Percentiles rank a stretch among this genome's conserved stretches.
These are phyloP conservation scores for Candida taoyuanica DNA, from an alignment of 805 yeast genomes.

Conservation along the genomic window DNA sequence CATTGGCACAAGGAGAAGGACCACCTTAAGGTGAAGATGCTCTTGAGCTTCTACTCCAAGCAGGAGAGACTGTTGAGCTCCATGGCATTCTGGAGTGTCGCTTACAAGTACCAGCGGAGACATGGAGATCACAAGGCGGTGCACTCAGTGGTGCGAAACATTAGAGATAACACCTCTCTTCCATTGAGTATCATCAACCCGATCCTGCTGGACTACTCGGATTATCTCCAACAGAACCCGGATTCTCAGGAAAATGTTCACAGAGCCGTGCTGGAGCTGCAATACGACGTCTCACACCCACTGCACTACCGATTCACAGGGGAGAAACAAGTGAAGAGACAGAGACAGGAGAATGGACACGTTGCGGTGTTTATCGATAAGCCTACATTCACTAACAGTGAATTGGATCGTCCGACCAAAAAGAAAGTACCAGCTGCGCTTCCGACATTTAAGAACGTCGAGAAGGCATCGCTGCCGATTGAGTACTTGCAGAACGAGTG, in stretches of 20 bases:
- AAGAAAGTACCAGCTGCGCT: slow-evolving; percentile 29
- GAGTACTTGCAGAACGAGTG: slow-evolving; percentile 31
- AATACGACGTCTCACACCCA: slow-evolving; percentile 30
- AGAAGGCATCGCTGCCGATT: slow-evolving; percentile 49
- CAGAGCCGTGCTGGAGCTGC: slow-evolving; percentile 20
- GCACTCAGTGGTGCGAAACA: slow-evolving; percentile 38
- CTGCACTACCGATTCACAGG: slow-evolving; percentile 20
- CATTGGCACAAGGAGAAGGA: slow-evolving; percentile 29
- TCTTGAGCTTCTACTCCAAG: slow-evolving; percentile 26
- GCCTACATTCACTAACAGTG: slow-evolving; percentile 40
- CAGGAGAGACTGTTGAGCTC: slow-evolving; percentile 33
- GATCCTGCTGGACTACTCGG: slow-evolving; percentile 34
- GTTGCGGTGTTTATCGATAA: slow-evolving; percentile 32
- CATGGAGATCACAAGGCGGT: slow-evolving; percentile 42
- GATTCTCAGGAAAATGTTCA: slow-evolving; percentile 22
- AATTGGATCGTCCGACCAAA: slow-evolving; percentile 23
- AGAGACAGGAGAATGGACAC: slow-evolving; percentile 32
- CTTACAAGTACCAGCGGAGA: slow-evolving; percentile 47
- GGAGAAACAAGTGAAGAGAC: slow-evolving; percentile 13
- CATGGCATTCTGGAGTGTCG: slow-evolving; percentile 51
- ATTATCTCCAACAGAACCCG: slow-evolving; percentile 30
- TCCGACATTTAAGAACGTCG: slow-evolving; percentile 62
- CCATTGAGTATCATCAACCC: slow-evolving; percentile 46
- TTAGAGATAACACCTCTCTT: slow-evolving; percentile 42
- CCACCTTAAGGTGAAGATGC: slow-evolving; percentile 30